Evolutionary conservation across 2,329 filamentous ascomycete species (phyloP).

Genomic region (Botrytis cinerea): DNA sequence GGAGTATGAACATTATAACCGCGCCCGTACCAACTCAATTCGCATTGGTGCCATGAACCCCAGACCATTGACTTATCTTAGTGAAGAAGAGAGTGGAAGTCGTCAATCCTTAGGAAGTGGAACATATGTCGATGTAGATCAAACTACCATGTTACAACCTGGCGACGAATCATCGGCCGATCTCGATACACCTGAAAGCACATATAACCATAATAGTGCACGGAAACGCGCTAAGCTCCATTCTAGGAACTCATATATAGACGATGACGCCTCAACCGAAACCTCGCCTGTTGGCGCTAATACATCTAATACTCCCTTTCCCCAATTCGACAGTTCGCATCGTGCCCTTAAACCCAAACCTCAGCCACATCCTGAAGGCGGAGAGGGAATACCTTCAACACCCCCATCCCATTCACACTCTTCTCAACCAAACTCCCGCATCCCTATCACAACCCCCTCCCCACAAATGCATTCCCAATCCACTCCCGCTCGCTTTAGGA

Average conservation of each 20-base stretch:
- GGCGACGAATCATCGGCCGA: slow-evolving; percentile 19
- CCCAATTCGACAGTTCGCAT: not conserved
- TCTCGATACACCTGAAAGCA: not conserved
- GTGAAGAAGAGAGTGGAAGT: slow-evolving; percentile 33
- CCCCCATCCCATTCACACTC: slow-evolving; percentile 28
- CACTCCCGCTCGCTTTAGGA: slow-evolving; percentile 1
- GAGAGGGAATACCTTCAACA: slow-evolving; percentile 11
- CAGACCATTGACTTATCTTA: slow-evolving; percentile 28
- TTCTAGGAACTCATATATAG: slow-evolving; percentile 6
- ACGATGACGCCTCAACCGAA: slow-evolving; percentile 34
- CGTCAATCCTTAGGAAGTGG: slow-evolving; percentile 27
- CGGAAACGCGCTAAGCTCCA: slow-evolving; percentile 15
- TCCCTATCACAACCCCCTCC: not conserved
- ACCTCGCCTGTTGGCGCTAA: not conserved
- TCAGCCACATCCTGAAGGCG: not conserved
- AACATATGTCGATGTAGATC: slow-evolving; percentile 24
- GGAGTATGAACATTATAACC: slow-evolving; percentile 58
- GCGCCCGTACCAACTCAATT: slow-evolving; percentile 37
- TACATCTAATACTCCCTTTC: not conserved
- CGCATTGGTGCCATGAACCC: slow-evolving; percentile 28
- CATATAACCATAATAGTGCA: slow-evolving; percentile 19
- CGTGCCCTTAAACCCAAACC: slow-evolving; percentile 7
- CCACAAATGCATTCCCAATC: not conserved
- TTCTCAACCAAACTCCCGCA: slow-evolving; percentile 14
- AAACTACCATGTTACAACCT: not conserved